These are phyloP conservation scores for Ustilago cynodontis DNA, from an alignment of 1,284 basidiomycete species.

Conservation along the genomic window DNA sequence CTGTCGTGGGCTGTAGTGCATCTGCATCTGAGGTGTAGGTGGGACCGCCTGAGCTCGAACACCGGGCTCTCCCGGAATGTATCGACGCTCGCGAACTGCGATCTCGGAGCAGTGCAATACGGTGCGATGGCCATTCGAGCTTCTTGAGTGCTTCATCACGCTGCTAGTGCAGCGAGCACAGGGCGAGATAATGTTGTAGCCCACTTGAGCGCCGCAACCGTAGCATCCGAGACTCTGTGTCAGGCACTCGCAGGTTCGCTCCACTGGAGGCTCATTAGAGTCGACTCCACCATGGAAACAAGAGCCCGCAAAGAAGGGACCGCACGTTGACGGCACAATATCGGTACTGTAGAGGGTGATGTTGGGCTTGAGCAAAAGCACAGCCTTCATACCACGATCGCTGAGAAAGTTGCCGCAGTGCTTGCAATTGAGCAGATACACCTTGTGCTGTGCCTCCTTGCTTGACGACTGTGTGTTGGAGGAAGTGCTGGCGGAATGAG, in stretches of 20 bases:
- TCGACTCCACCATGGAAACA: slow-evolving; percentile 68
- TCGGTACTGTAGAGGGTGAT: slow-evolving; percentile 87
- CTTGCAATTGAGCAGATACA: slow-evolving; percentile 83
- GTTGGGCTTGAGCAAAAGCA: slow-evolving; percentile 82
- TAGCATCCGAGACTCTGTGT: slow-evolving; percentile 84
- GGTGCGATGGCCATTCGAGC: slow-evolving; percentile 83
- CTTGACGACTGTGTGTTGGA: slow-evolving; percentile 17
- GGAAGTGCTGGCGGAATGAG: slow-evolving; percentile 11
- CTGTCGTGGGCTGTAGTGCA: slow-evolving; percentile 9
- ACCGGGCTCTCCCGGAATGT: slow-evolving; percentile 79
- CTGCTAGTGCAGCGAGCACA: slow-evolving; percentile 68
- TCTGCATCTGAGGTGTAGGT: slow-evolving; percentile 23
- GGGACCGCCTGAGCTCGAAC: slow-evolving; percentile 70
- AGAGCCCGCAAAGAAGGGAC: slow-evolving; percentile 56
- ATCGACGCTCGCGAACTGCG: slow-evolving; percentile 78
- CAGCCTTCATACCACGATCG: slow-evolving; percentile 88
- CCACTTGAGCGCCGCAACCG: slow-evolving; percentile 79
- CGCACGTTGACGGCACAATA: slow-evolving; percentile 82
- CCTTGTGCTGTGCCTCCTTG: slow-evolving; percentile 73
- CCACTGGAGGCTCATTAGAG: slow-evolving; percentile 70
- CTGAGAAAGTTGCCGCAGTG: slow-evolving; percentile 81
- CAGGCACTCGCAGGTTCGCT: slow-evolving; percentile 78
- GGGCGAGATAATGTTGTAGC: slow-evolving; percentile 63
- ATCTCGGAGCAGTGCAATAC: slow-evolving; percentile 87
- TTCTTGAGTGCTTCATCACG: slow-evolving; percentile 73